Evolutionary conservation across 768 basidiomycete genomes (phyloP).

Genomic region (Amanita phalloides): DNA sequence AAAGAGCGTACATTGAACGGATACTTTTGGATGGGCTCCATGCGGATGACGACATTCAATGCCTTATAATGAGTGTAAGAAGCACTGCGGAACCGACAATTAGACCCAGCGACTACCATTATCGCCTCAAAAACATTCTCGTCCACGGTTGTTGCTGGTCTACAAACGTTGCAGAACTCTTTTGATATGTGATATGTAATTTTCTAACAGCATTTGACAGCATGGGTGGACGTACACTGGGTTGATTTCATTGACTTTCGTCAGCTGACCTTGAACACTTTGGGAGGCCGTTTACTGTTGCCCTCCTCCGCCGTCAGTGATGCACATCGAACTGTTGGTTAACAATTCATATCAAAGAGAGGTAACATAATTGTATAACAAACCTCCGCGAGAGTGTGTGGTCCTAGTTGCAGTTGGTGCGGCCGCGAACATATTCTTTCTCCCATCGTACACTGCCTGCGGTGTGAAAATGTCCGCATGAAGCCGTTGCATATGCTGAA

Average conservation of each 20-base stretch:
- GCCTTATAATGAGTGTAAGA: conserved; percentile 32
- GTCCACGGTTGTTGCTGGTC: conserved; percentile 54
- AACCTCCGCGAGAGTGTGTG: conserved; percentile 45
- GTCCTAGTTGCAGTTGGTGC: conserved; percentile 49
- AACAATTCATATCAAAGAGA: background rate
- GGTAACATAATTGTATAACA: conserved; percentile 6
- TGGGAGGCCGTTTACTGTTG: conserved; percentile 35
- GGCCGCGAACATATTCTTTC: conserved; percentile 64
- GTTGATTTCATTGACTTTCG: conserved; percentile 47
- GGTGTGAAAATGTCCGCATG: conserved; percentile 65
- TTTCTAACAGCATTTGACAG: background rate
- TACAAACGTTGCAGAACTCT: conserved; percentile 60
- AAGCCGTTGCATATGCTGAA: conserved; percentile 49
- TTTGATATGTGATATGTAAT: background rate
- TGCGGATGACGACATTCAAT: conserved; percentile 64
- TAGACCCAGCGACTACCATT: conserved; percentile 26
- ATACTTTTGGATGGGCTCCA: conserved; percentile 57
- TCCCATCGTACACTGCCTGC: conserved; percentile 65
- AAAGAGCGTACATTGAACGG: conserved; percentile 72
- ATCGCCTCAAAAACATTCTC: conserved; percentile 53
- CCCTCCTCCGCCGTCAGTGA: conserved; percentile 20
- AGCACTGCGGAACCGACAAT: background rate
- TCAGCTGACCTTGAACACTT: conserved; percentile 58
- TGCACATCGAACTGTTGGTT: conserved; percentile 50
- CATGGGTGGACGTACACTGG: conserved; percentile 17